A percentile compares a stretch with the other conserved stretches of the same genome.
These are phyloP conservation scores for Psilocybe cyanescens DNA, from an alignment of 768 basidiomycete species.

Conservation along the genomic window DNA sequence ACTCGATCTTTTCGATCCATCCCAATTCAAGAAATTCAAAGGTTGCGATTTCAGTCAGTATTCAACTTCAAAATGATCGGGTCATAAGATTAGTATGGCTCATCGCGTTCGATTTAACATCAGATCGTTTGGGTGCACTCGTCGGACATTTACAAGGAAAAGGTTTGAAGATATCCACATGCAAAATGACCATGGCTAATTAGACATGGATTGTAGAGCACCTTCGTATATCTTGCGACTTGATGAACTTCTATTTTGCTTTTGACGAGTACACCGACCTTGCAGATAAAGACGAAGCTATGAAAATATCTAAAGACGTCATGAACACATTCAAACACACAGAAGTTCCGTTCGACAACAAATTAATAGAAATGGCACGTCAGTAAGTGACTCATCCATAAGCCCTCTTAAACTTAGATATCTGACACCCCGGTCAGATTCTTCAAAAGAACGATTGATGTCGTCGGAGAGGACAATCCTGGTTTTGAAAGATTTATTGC, in stretches of 20 bases:
- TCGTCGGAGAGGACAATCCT: conserved; percentile 11
- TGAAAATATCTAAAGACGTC: conserved; percentile 32
- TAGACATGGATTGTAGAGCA: conserved; percentile 5
- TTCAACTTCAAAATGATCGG: neutral
- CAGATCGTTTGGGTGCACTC: conserved; percentile 12
- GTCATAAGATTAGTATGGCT: neutral
- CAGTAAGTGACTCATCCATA: conserved; percentile 33
- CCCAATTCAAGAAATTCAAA: conserved; percentile 21
- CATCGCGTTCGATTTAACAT: neutral
- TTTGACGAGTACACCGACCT: conserved; percentile 55
- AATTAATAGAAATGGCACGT: conserved; percentile 39
- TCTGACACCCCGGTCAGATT: conserved; percentile 21
- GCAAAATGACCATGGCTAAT: neutral
- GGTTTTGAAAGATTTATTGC: conserved; percentile 18
- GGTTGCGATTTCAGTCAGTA: conserved; percentile 21
- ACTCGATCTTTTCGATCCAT: conserved; percentile 16
- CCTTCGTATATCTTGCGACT: conserved; percentile 37
- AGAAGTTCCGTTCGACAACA: conserved; percentile 25
- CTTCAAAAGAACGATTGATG: conserved; percentile 13
- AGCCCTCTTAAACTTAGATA: too few relatives aligned
- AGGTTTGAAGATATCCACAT: neutral
- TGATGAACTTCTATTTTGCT: conserved; percentile 54
- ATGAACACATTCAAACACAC: conserved; percentile 39
- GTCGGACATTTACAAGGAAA: conserved; percentile 8
- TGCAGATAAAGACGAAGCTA: conserved; percentile 31